These are phyloP conservation scores for Globisporangium echinulatum DNA, from an alignment of 352 stramenopile species.

Conservation along the genomic window DNA sequence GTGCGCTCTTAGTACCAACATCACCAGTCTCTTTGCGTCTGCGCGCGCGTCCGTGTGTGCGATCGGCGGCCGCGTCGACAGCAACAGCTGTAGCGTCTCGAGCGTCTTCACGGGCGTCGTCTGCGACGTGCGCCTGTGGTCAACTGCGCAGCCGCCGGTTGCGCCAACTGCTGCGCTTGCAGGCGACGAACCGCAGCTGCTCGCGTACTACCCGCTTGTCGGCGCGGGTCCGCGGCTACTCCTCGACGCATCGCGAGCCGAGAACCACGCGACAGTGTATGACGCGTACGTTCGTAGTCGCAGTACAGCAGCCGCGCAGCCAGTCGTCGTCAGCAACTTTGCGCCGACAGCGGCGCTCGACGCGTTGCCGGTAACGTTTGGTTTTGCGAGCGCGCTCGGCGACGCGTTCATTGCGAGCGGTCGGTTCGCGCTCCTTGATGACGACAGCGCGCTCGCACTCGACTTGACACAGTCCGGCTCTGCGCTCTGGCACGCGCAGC, in stretches of 20 bases:
- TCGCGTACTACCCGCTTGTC: constrained; percentile 76
- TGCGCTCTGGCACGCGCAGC: constrained; percentile 41
- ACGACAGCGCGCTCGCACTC: constrained; percentile 17
- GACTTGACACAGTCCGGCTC: constrained; percentile 19
- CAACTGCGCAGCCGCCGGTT: constrained; percentile 12
- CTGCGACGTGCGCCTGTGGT: constrained; percentile 70
- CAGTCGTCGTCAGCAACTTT: constrained; percentile 19
- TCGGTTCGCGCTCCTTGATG: constrained; percentile 28
- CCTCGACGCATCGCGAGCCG: constrained; percentile 57
- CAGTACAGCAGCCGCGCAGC: background rate
- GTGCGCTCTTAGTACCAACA: background rate
- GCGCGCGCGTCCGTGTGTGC: constrained; percentile 27
- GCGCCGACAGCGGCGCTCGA: constrained; percentile 18
- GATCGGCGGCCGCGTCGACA: constrained; percentile 42
- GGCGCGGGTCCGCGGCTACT: constrained; percentile 54
- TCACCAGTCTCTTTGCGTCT: constrained; percentile 9
- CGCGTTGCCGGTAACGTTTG: constrained; percentile 32
- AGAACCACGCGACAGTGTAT: constrained; percentile 69
- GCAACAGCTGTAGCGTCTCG: constrained; percentile 13
- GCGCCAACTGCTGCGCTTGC: constrained; percentile 16
- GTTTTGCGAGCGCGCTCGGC: constrained; percentile 31
- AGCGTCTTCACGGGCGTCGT: constrained; percentile 58
- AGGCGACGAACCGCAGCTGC: constrained; percentile 34
- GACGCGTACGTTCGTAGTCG: constrained; percentile 19
- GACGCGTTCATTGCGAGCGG: constrained; percentile 37